phyloP scores from a whole-genome alignment of 805 yeast genomes.

The Cyberlindnera samutprakarnensis region DNA sequence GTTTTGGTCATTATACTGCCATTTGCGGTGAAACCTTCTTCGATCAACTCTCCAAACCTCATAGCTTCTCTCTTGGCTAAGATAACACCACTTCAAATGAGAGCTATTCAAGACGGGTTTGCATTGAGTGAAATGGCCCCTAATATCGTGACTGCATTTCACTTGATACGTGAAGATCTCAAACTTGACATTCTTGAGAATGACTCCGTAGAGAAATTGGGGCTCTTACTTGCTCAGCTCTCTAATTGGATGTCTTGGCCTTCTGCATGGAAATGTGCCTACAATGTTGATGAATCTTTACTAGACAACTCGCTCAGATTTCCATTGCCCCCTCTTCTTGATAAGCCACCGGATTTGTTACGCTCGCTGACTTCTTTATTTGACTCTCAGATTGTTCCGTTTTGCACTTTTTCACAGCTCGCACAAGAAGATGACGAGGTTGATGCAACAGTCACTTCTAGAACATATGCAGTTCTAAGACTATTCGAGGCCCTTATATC shows the following conservation, averaged over 20 bases:
- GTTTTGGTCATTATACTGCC: slow-evolving; percentile 46
- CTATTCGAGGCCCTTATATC: slow-evolving; percentile 59
- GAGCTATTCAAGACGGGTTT: slow-evolving; percentile 22
- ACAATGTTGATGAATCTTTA: slow-evolving; percentile 28
- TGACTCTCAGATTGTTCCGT: slow-evolving; percentile 39
- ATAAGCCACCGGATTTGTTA: slow-evolving; percentile 53
- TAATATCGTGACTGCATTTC: slow-evolving; percentile 59
- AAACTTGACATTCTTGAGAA: slow-evolving; percentile 44
- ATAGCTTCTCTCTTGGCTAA: slow-evolving; percentile 7
- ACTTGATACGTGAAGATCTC: slow-evolving; percentile 70
- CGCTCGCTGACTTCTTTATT: slow-evolving; percentile 48
- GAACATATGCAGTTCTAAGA: slow-evolving; percentile 50
- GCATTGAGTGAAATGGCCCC: slow-evolving; percentile 50
- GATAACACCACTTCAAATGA: slow-evolving; percentile 12
- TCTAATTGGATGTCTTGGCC: slow-evolving; percentile 73
- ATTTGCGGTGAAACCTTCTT: slow-evolving; percentile 24
- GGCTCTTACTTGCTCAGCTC: slow-evolving; percentile 51
- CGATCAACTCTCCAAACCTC: slow-evolving; percentile 7
- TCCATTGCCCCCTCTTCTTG: slow-evolving; percentile 27
- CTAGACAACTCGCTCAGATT: slow-evolving; percentile 36
- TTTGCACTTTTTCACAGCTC: slow-evolving; percentile 58
- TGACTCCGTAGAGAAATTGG: slow-evolving; percentile 32
- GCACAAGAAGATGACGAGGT: slow-evolving; percentile 54
- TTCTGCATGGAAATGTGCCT: slow-evolving; percentile 52
- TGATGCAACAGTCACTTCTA: slow-evolving; percentile 57